Evolutionary conservation across 768 basidiomycete genomes (phyloP).

Genomic region (Trametes coccinea): DNA sequence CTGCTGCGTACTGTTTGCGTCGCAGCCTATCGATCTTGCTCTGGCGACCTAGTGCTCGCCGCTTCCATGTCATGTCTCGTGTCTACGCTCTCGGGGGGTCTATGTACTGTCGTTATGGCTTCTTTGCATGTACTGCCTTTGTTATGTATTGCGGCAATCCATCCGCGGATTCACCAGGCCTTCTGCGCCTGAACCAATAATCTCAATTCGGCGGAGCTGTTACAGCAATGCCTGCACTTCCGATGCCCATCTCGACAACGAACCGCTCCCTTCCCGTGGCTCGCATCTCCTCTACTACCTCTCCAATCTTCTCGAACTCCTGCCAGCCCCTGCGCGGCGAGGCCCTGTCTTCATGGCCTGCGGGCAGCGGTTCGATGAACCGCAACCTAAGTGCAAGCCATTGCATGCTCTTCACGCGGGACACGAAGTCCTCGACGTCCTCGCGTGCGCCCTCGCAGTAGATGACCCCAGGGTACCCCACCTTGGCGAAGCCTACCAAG

Average conservation of each 20-base stretch:
- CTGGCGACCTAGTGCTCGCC: not conserved
- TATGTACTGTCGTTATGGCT: not conserved
- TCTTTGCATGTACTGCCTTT: not conserved
- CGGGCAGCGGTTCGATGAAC: conserved; percentile 52
- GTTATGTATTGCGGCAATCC: conserved; percentile 1
- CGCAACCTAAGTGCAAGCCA: conserved; percentile 71
- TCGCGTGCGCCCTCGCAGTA: conserved; percentile 60
- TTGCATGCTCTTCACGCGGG: conserved; percentile 71
- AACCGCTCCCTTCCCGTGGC: conserved; percentile 53
- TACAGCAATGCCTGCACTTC: conserved; percentile 34
- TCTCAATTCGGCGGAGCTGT: not conserved
- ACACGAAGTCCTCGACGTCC: conserved; percentile 62
- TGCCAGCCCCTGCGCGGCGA: conserved; percentile 40
- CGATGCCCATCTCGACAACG: conserved; percentile 67
- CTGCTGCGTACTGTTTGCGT: too few species aligned
- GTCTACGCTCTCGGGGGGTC: conserved; percentile 2
- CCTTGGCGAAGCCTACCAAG: conserved; percentile 68
- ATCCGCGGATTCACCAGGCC: too few species aligned
- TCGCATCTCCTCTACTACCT: conserved; percentile 69
- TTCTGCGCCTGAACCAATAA: too few species aligned
- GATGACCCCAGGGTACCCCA: conserved; percentile 75
- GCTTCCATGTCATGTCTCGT: conserved; percentile 1
- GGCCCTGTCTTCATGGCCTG: not conserved
- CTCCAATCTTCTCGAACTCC: conserved; percentile 69
- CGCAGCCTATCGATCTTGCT: not conserved